These are phyloP conservation scores for Lagenaria siceraria DNA, from an alignment of 306 rosid species.

Conservation along the genomic window DNA sequence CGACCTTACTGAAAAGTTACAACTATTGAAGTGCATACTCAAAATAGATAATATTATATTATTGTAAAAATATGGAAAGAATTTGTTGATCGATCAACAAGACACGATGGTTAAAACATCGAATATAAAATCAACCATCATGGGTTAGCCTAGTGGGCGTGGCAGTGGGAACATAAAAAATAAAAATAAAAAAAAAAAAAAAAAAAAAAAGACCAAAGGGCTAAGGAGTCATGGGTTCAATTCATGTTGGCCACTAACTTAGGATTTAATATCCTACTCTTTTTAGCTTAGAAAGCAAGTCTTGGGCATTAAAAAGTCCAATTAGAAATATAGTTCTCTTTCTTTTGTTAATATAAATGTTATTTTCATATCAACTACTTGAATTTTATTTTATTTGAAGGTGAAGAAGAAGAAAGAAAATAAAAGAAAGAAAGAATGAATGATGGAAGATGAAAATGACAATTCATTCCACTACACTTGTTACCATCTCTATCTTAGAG, in stretches of 20 bases:
- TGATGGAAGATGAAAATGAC: constrained; percentile 5
- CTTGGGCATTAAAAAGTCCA: neutral
- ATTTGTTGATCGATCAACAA: too few relatives aligned
- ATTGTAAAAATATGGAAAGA: neutral
- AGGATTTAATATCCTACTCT: too few relatives aligned
- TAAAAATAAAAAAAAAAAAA: too few relatives aligned
- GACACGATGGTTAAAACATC: too few relatives aligned
- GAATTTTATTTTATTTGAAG: neutral
- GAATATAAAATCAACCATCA: too few relatives aligned
- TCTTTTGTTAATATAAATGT: neutral
- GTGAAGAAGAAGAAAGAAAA: neutral
- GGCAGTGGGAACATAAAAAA: too few relatives aligned
- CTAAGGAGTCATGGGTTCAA: too few relatives aligned
- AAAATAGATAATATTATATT: neutral
- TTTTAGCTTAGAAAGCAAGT: neutral
- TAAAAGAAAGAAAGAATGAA: neutral
- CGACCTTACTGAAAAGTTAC: too few relatives aligned
- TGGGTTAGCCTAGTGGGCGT: too few relatives aligned
- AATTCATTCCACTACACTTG: neutral
- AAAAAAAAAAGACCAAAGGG: too few relatives aligned
- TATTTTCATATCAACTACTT: neutral
- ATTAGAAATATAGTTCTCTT: neutral
- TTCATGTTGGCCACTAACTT: too few relatives aligned
- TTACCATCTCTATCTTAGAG: neutral
- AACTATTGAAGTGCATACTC: too few relatives aligned